Evolutionary conservation across 2,329 filamentous ascomycete genomes (phyloP).

Genomic region (Incumbomyces lentus): DNA sequence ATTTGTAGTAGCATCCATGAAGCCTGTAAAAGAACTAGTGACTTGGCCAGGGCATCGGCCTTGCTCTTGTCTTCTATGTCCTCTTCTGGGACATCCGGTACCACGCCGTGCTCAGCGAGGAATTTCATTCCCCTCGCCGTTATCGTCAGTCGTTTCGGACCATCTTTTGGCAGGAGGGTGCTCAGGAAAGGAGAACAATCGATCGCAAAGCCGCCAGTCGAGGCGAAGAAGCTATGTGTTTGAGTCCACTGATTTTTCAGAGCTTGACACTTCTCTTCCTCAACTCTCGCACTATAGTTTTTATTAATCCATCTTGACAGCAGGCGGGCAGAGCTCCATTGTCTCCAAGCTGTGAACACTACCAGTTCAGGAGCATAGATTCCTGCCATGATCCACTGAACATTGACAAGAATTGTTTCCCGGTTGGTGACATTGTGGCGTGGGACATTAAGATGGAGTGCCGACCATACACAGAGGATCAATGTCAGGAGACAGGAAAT

Average conservation of each 20-base stretch:
- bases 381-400: constrained; percentile 24
- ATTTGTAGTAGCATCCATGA: constrained; percentile 31
- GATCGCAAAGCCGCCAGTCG: constrained; percentile 24
- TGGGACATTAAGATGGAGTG: constrained; percentile 9
- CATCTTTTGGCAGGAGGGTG: constrained; percentile 7
- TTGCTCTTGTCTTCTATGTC: constrained; percentile 31
- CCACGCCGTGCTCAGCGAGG: constrained; percentile 5
- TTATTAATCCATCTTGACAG: background rate
- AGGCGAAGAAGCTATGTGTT: constrained; percentile 24
- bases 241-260: constrained; percentile 20
- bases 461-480: constrained; percentile 3
- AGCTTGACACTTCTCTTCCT: background rate
- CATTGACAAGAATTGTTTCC: constrained; percentile 12
- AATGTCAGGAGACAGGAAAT: background rate
- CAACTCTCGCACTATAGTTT: background rate
- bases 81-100: constrained; percentile 11
- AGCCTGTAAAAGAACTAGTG: constrained; percentile 29
- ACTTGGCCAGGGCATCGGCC: constrained; percentile 27
- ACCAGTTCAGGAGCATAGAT: constrained; percentile 25
- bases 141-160: constrained; percentile 7
- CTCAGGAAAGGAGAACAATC: constrained; percentile 6
- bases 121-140: background rate
- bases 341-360: constrained; percentile 21
- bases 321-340: constrained; percentile 12
- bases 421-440: background rate